A percentile compares a stretch with the other conserved stretches of the same genome.
These are phyloP conservation scores for Vinca major DNA, from an alignment of 305 asterid species.

Conservation along the genomic window DNA sequence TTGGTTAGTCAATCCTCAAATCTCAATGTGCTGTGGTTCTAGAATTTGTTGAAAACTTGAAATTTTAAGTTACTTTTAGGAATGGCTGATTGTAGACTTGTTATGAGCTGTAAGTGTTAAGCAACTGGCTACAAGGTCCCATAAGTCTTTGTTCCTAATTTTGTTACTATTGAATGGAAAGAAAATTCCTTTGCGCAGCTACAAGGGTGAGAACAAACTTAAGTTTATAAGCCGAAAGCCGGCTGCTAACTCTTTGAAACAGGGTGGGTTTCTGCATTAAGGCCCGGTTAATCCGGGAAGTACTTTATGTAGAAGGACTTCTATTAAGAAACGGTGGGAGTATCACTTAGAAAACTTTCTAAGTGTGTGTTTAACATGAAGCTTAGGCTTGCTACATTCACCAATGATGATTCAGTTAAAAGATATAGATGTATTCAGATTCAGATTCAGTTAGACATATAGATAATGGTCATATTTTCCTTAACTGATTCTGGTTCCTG, in stretches of 20 bases:
- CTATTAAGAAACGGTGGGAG: too few relatives aligned
- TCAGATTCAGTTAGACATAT: background rate
- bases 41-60: background rate
- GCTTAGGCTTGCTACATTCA: background rate
- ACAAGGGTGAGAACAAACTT: background rate
- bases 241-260: background rate
- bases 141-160: background rate
- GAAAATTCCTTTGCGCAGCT: background rate
- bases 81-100: background rate
- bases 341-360: background rate
- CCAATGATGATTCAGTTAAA: background rate
- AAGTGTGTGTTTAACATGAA: background rate
- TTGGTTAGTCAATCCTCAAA: constrained; percentile 43
- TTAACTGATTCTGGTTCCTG: constrained; percentile 5
- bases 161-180: background rate
- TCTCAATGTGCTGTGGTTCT: background rate
- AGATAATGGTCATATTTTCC: background rate
- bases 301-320: too few relatives aligned
- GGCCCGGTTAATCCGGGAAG: background rate
- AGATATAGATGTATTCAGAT: background rate
- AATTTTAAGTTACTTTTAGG: background rate
- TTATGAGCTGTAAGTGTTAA: background rate
- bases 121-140: background rate
- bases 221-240: background rate
- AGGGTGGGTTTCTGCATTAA: background rate